These are phyloP conservation scores for Uromyces viciae-fabae DNA, from an alignment of 1,284 basidiomycete species.

Conservation along the genomic window DNA sequence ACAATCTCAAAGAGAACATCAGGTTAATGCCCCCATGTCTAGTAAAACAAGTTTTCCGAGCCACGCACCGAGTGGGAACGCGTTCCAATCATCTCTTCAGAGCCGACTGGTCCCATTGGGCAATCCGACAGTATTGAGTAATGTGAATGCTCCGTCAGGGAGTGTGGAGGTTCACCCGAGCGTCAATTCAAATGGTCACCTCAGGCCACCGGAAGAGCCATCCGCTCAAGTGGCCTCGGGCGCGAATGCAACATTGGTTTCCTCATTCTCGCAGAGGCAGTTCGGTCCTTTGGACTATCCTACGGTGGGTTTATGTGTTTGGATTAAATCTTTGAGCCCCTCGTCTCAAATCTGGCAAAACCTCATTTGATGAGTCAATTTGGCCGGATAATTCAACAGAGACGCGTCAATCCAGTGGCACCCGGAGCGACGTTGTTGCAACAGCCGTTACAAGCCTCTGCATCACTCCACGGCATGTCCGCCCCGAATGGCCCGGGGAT, in stretches of 20 bases:
- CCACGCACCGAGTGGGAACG: not conserved
- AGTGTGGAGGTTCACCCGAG: not conserved
- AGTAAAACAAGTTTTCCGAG: not conserved
- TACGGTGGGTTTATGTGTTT: conserved; percentile 30
- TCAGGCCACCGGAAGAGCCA: conserved; percentile 15
- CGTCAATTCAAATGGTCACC: not conserved
- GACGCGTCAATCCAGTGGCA: conserved; percentile 33
- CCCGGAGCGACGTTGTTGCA: not conserved
- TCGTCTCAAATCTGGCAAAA: no score
- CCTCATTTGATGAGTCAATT: no score
- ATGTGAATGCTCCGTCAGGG: not conserved
- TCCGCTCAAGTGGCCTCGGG: not conserved
- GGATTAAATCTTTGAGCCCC: no score
- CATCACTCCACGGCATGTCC: not conserved
- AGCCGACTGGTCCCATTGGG: conserved; percentile 6
- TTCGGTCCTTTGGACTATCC: conserved; percentile 39
- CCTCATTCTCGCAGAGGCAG: conserved; percentile 27
- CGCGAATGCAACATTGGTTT: not conserved
- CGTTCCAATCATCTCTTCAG: conserved; percentile 6
- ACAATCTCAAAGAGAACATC: conserved; percentile 23
- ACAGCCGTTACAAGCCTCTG: conserved; percentile 6
- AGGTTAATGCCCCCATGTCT: not conserved
- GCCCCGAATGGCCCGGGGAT: conserved; percentile 21
- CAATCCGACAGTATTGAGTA: not conserved
- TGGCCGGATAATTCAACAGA: no score